phyloP scores from a whole-genome alignment of 805 yeast species.

The Kodamaea kakaduensis region DNA sequence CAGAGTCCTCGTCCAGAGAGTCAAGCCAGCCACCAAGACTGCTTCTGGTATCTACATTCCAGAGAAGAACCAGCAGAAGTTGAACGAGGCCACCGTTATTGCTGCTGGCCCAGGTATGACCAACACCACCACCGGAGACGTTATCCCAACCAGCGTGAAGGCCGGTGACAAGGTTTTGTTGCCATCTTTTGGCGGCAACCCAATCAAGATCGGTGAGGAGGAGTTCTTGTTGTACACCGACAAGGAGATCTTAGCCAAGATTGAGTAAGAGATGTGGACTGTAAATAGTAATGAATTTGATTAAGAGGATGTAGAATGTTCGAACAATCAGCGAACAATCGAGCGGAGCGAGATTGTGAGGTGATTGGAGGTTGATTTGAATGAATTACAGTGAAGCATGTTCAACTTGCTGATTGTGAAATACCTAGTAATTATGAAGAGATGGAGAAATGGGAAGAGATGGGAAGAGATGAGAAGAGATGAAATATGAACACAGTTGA shows the following conservation, averaged over 20 bases:
- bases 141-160: conserved; percentile 68
- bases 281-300: conserved; percentile 6
- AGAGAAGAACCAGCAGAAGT: conserved; percentile 92
- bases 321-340: conserved; percentile 1
- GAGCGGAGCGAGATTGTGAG: neutral
- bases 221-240: conserved; percentile 84
- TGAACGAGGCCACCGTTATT: conserved; percentile 85
- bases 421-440: no score
- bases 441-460: no score
- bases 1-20: conserved; percentile 93
- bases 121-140: conserved; percentile 65
- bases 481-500: no score
- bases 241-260: conserved; percentile 90
- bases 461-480: no score
- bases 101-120: conserved; percentile 94
- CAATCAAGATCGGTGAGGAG: conserved; percentile 84
- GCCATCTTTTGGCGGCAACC: conserved; percentile 91
- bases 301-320: no score
- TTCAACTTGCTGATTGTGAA: no score
- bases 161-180: conserved; percentile 93
- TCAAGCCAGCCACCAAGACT: conserved; percentile 86
- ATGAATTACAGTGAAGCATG: no score
- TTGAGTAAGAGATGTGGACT: conserved; percentile 35
- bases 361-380: neutral
- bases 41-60: conserved; percentile 92